phyloP scores from a whole-genome alignment of 805 yeast species.

The Scheffersomyces amazonensis region DNA sequence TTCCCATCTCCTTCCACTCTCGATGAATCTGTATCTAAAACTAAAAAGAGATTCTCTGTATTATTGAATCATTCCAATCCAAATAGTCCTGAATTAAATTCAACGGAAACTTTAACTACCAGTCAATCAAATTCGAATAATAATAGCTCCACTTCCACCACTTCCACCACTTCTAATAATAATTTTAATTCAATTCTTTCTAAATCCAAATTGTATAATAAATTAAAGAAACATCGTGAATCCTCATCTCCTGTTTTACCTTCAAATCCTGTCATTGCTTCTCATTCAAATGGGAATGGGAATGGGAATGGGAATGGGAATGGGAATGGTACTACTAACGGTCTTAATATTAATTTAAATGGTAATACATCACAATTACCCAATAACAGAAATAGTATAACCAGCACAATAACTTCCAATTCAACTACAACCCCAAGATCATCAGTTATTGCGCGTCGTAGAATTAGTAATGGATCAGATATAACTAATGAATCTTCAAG shows the following conservation, averaged over 20 bases:
- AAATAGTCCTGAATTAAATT: too few relatives aligned
- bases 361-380: slow-evolving; percentile 2
- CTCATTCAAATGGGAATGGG: slow-evolving; percentile 6
- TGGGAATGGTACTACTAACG: too few relatives aligned
- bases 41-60: background rate
- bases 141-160: background rate
- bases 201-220: slow-evolving; percentile 35
- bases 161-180: background rate
- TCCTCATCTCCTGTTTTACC: slow-evolving; percentile 28
- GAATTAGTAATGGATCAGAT: background rate
- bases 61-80: background rate
- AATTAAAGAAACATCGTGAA: slow-evolving; percentile 35
- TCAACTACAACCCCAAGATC: slow-evolving; percentile 6
- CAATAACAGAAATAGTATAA: slow-evolving; percentile 4
- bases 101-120: background rate
- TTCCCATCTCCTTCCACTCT: background rate
- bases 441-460: background rate
- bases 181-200: slow-evolving; percentile 14
- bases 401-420: slow-evolving; percentile 12
- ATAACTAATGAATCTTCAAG: background rate
- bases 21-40: background rate
- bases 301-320: too few relatives aligned
- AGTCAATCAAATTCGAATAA: background rate
- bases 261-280: slow-evolving; percentile 9
- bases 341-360: background rate